Evolutionary conservation across 495 filamentous ascomycete genomes (phyloP).

Genomic region (Penicillium ochrochloron): DNA sequence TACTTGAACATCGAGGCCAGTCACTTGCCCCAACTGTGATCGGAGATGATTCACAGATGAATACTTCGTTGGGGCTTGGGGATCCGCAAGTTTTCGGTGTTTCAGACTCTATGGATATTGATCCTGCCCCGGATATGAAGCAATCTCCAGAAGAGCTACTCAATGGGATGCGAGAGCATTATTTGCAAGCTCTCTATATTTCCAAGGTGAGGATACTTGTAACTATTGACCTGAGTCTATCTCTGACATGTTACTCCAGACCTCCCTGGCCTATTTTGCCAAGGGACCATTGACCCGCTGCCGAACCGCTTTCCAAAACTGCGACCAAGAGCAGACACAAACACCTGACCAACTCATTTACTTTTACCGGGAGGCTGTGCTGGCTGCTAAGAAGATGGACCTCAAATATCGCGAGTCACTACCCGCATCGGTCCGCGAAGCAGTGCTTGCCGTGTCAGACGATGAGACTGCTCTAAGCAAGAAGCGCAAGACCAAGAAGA

Average conservation of each 20-base stretch:
- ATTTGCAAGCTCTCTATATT: conserved; percentile 86
- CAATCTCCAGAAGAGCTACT: conserved; percentile 67
- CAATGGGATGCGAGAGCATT: conserved; percentile 73
- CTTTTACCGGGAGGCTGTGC: conserved; percentile 71
- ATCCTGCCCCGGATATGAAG: conserved; percentile 29
- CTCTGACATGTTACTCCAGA: conserved; percentile 48
- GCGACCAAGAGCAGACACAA: conserved; percentile 46
- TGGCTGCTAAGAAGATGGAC: conserved; percentile 77
- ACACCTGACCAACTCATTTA: conserved; percentile 56
- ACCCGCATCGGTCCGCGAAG: conserved; percentile 66
- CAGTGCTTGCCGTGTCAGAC: conserved; percentile 66
- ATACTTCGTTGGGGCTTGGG: conserved; percentile 12
- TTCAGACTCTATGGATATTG: conserved; percentile 22
- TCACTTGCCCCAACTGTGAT: conserved; percentile 23
- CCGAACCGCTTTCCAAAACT: conserved; percentile 71
- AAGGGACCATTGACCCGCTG: conserved; percentile 94
- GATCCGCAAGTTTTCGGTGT: conserved; percentile 25
- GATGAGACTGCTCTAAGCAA: conserved; percentile 54
- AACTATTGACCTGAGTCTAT: not conserved
- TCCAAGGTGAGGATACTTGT: conserved; percentile 64
- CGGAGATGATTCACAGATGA: conserved; percentile 4
- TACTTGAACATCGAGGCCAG: conserved; percentile 25
- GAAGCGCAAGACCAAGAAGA: conserved; percentile 69
- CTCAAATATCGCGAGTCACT: conserved; percentile 85
- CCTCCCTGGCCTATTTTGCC: conserved; percentile 93